Evolutionary conservation across 2,329 filamentous ascomycete species (phyloP).

Genomic region (Kalmusia sp.): DNA sequence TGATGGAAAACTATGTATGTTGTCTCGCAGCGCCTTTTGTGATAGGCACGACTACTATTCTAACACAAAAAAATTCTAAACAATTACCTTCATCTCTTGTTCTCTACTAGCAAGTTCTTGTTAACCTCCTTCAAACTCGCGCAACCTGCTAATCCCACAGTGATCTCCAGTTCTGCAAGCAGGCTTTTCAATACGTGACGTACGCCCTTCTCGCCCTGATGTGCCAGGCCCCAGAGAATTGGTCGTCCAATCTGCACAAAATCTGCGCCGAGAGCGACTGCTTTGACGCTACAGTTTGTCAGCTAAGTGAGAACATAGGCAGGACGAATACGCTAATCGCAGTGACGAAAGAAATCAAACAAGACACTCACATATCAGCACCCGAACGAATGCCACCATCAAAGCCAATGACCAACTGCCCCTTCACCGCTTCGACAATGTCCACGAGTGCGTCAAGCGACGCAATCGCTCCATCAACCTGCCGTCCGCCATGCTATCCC

Average conservation of each 20-base stretch:
- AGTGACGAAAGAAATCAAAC: neutral
- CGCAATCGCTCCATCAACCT: conserved; percentile 63
- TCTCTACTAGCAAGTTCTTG: no score
- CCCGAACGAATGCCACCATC: conserved; percentile 65
- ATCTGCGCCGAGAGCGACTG: conserved; percentile 59
- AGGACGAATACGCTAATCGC: neutral
- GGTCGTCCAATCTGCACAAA: conserved; percentile 58
- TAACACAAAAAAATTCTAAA: no score
- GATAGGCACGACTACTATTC: no score
- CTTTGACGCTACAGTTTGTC: conserved; percentile 54
- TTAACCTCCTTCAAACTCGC: conserved; percentile 9
- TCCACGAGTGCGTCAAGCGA: conserved; percentile 59
- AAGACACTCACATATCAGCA: conserved; percentile 50
- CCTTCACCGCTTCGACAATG: conserved; percentile 47
- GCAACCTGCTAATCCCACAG: conserved; percentile 15
- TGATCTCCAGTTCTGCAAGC: conserved; percentile 20
- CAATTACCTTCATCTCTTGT: no score
- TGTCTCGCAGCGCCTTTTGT: no score
- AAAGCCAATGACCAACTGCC: conserved; percentile 64
- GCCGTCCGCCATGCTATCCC: conserved; percentile 59
- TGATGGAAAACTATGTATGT: no score
- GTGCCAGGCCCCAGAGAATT: conserved; percentile 58
- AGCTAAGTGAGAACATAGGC: neutral
- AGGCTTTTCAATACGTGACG: conserved; percentile 18
- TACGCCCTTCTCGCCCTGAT: conserved; percentile 45